Evolutionary conservation across 768 basidiomycete genomes (phyloP).

Genomic region (Trametes punicea): DNA sequence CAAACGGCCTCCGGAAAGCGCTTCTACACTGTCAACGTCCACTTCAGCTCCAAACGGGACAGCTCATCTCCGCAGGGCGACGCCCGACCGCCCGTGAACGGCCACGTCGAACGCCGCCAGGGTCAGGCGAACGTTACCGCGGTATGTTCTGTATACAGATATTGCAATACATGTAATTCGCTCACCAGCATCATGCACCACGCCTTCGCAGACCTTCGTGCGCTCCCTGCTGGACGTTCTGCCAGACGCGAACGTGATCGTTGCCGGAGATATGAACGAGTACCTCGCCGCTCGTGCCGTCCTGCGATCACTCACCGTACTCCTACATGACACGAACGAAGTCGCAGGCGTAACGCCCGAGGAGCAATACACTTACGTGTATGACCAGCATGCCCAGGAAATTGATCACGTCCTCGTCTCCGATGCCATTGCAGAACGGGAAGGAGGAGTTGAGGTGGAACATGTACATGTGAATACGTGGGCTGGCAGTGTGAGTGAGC

Average conservation of each 20-base stretch:
- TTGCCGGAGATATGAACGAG: conserved; percentile 64
- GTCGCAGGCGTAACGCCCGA: conserved; percentile 43
- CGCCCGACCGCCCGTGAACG: conserved; percentile 57
- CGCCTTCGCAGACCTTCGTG: conserved; percentile 43
- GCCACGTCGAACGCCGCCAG: conserved; percentile 43
- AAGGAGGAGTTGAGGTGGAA: conserved; percentile 35
- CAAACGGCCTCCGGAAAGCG: conserved; percentile 40
- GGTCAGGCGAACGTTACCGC: conserved; percentile 49
- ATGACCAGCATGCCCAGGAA: conserved; percentile 55
- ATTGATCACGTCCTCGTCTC: conserved; percentile 60
- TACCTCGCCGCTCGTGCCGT: conserved; percentile 51
- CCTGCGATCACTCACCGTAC: conserved; percentile 39
- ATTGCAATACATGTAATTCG: not conserved
- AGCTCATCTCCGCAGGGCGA: conserved; percentile 54
- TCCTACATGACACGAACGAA: conserved; percentile 50
- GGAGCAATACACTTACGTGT: conserved; percentile 61
- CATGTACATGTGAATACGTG: conserved; percentile 64
- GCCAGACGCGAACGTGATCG: conserved; percentile 45
- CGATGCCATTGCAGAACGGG: conserved; percentile 33
- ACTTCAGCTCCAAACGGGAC: conserved; percentile 56
- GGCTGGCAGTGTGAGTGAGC: conserved; percentile 38
- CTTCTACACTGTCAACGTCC: conserved; percentile 59
- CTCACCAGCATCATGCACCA: not conserved
- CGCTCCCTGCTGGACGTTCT: conserved; percentile 41
- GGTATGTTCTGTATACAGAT: too few relatives aligned